Percentiles rank a stretch among this genome's conserved stretches.
These are phyloP conservation scores for Hanseniaspora pseudoguilliermondii DNA, from an alignment of 805 yeast species.

Conservation along the genomic window DNA sequence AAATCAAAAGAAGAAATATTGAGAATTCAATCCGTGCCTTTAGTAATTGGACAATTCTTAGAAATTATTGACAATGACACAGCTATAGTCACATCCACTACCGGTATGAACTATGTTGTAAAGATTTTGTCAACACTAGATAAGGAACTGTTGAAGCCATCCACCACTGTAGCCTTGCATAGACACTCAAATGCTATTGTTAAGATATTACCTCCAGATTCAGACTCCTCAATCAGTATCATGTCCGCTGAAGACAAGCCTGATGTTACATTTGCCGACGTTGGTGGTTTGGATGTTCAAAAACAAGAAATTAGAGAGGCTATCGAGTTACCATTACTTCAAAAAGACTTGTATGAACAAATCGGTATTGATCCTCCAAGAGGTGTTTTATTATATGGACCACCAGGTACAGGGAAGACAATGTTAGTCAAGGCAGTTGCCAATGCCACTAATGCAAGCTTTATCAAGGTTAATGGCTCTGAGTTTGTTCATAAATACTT, in stretches of 20 bases:
- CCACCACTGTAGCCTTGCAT: constrained; percentile 91
- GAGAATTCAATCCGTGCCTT: constrained; percentile 91
- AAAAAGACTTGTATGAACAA: constrained; percentile 89
- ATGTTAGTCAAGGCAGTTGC: constrained; percentile 99
- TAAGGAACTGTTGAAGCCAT: constrained; percentile 84
- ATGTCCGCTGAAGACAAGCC: constrained; percentile 90
- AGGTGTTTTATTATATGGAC: constrained; percentile 95
- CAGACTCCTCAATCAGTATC: constrained; percentile 90
- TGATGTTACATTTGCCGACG: constrained; percentile 88
- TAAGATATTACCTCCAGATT: constrained; percentile 96
- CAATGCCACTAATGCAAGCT: constrained; percentile 86
- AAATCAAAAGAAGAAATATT: constrained; percentile 98
- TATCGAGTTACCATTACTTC: constrained; percentile 90
- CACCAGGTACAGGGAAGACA: constrained; percentile 99
- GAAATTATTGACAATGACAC: constrained; percentile 95
- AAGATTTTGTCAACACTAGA: constrained; percentile 88
- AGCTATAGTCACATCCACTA: constrained; percentile 93
- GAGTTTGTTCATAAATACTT: constrained; percentile 96
- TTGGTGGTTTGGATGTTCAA: constrained; percentile 98
- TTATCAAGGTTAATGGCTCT: constrained; percentile 93
- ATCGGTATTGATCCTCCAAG: constrained; percentile 99
- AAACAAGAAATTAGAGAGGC: constrained; percentile 98
- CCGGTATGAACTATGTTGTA: constrained; percentile 95
- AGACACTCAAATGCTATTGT: constrained; percentile 97
- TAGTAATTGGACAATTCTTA: constrained; percentile 93